phyloP scores from a whole-genome alignment of 257 asterid species.

The Solanum appendiculatum region DNA sequence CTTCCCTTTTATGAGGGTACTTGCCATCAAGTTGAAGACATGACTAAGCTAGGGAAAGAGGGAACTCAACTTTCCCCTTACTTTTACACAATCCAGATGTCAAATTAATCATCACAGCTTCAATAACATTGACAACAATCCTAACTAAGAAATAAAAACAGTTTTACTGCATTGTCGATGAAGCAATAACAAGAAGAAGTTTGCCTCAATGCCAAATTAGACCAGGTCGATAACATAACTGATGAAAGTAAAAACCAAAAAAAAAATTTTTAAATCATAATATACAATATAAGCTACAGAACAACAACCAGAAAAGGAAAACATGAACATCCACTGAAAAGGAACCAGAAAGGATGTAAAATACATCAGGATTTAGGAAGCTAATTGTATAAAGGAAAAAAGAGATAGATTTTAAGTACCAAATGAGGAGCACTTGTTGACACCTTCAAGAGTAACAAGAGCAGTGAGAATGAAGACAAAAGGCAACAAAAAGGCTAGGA shows the following conservation, averaged over 20 bases:
- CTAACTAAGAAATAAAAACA: background rate
- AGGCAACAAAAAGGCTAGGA: conserved; percentile 87
- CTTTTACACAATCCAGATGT: background rate
- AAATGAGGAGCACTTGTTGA: conserved; percentile 92
- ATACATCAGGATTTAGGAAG: background rate
- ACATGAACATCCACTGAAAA: background rate
- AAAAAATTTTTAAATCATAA: too few species aligned
- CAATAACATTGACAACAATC: background rate
- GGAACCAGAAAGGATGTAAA: background rate
- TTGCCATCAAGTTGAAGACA: background rate
- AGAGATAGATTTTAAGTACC: conserved; percentile 29
- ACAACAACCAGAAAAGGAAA: background rate
- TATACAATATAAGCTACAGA: background rate
- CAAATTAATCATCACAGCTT: background rate
- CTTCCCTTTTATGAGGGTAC: background rate
- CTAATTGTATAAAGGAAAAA: background rate
- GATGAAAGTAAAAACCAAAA: background rate
- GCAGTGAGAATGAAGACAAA: conserved; percentile 94
- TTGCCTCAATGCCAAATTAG: background rate
- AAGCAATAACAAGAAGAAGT: background rate
- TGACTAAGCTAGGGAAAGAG: background rate
- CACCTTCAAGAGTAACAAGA: conserved; percentile 92
- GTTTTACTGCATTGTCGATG: background rate
- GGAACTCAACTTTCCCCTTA: background rate
- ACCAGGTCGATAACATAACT: background rate